A percentile compares a stretch with the other conserved stretches of the same genome.
These are phyloP conservation scores for Fusarium neocosmosporiellum DNA, from an alignment of 2,329 filamentous ascomycete genomes.

Conservation along the genomic window DNA sequence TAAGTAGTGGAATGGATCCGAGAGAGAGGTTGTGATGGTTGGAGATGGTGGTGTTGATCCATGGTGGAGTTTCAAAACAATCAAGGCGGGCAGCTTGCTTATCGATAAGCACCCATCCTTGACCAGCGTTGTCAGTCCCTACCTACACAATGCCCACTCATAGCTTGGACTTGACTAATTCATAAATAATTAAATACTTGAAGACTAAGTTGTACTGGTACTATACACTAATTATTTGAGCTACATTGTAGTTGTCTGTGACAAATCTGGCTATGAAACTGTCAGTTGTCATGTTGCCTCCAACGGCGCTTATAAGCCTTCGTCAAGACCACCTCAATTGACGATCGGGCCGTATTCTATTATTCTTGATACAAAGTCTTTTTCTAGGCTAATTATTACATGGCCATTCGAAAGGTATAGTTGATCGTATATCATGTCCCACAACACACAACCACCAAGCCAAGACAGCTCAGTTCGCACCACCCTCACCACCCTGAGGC, in stretches of 20 bases:
- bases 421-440: background rate
- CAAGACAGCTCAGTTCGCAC: background rate
- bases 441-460: background rate
- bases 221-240: background rate
- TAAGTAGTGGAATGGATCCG: background rate
- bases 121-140: background rate
- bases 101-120: conserved; percentile 27
- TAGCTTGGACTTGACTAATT: background rate
- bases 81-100: conserved; percentile 16
- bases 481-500: background rate
- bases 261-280: background rate
- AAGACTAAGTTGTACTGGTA: background rate
- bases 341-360: background rate
- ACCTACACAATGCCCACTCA: conserved; percentile 10
- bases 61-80: conserved; percentile 36
- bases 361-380: background rate
- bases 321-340: background rate
- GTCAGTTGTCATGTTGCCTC: background rate
- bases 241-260: background rate
- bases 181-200: background rate
- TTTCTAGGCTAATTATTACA: background rate
- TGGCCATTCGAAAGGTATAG: background rate
- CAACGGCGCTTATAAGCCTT: background rate
- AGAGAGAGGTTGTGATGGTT: background rate
- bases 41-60: conserved; percentile 15